phyloP scores from a whole-genome alignment of 352 stramenopile species.

The Globisporangium mamillatum region DNA sequence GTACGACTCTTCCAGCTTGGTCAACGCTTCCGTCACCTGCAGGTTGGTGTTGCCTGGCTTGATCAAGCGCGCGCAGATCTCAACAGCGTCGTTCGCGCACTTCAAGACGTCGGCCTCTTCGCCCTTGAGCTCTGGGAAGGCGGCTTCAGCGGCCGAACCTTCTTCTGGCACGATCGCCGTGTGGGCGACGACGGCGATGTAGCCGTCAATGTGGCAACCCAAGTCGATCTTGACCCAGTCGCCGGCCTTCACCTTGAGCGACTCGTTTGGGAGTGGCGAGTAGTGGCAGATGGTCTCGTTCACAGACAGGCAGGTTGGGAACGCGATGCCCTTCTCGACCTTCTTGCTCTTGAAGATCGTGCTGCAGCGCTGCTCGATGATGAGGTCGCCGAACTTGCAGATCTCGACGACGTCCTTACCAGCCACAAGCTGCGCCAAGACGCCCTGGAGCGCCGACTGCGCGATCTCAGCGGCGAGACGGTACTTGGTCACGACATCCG shows the following conservation, averaged over 20 bases:
- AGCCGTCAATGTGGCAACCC: constrained; percentile 99
- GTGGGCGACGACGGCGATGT: constrained; percentile 98
- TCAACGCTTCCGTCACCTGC: constrained; percentile 94
- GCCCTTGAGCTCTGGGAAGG: constrained; percentile 60
- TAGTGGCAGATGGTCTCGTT: constrained; percentile 99
- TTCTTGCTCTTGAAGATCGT: constrained; percentile 97
- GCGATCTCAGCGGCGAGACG: constrained; percentile 98
- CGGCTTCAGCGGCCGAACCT: constrained; percentile 47
- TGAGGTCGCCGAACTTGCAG: constrained; percentile 90
- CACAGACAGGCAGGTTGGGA: constrained; percentile 98
- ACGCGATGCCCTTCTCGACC: constrained; percentile 98
- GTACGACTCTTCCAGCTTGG: constrained; percentile 94
- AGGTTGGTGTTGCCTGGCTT: constrained; percentile 97
- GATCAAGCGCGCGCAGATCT: constrained; percentile 96
- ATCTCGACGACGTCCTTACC: constrained; percentile 96
- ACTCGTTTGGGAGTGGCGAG: constrained; percentile 93
- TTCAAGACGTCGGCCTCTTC: constrained; percentile 94
- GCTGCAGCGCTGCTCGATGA: constrained; percentile 76
- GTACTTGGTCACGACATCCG: constrained; percentile 96
- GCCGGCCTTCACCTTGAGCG: constrained; percentile 63
- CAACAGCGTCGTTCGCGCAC: constrained; percentile 96
- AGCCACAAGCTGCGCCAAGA: constrained; percentile 92
- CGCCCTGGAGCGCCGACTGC: constrained; percentile 95
- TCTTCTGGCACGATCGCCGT: constrained; percentile 93
- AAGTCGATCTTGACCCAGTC: constrained; percentile 95